Conservation (phyloP, 148 eudicot species). For the Rheum nobile region DNA sequence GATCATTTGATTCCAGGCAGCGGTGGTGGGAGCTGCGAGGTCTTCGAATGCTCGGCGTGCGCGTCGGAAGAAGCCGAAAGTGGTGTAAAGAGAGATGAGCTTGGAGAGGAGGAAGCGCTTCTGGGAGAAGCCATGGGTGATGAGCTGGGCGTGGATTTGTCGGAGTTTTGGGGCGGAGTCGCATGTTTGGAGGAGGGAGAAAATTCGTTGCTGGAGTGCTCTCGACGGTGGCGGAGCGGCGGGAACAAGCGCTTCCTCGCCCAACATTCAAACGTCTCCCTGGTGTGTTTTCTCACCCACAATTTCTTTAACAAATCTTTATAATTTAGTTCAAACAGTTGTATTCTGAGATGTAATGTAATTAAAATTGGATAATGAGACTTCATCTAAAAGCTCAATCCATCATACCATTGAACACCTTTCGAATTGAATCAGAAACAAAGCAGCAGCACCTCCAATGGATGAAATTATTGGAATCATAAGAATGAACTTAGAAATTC, state of each 20-base stretch:
- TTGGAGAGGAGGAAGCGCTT: conserved; percentile 31
- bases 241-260: background rate
- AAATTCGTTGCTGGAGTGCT: conserved; percentile 37
- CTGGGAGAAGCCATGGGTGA: conserved; percentile 29
- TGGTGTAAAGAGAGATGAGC: conserved; percentile 25
- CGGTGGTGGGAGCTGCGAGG: conserved; percentile 32
- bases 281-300: background rate
- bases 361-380: too few relatives aligned
- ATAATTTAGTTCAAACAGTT: too few relatives aligned
- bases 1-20: conserved; percentile 48
- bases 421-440: too few relatives aligned
- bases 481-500: background rate
- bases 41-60: conserved; percentile 28
- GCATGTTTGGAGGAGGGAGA: conserved; percentile 31
- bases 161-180: conserved; percentile 17
- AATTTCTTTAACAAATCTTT: too few relatives aligned
- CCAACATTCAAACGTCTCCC: background rate
- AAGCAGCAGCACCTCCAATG: too few relatives aligned
- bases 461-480: too few relatives aligned
- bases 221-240: conserved; percentile 8
- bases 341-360: too few relatives aligned
- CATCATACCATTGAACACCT: too few relatives aligned
- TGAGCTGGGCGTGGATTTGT: conserved; percentile 49
- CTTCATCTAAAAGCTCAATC: too few relatives aligned
- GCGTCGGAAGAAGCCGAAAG: conserved; percentile 16